A percentile compares a stretch with the other conserved stretches of the same genome.
Evolutionary conservation across 805 yeast genomes (phyloP).

Genomic region (Candida cerambycidarum): DNA sequence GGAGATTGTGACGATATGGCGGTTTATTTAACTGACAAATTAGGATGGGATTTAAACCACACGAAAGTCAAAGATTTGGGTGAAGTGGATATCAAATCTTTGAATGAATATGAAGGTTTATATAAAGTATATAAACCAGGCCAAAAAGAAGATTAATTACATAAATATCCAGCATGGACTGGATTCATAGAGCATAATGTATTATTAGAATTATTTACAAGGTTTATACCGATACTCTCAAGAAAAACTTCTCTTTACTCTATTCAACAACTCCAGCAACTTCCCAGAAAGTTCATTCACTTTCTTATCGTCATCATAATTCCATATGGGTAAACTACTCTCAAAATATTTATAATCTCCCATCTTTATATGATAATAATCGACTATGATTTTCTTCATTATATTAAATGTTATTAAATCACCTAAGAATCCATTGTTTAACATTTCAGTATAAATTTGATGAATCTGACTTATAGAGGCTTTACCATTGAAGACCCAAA

Average conservation of each 20-base stretch:
- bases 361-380: slow-evolving; percentile 33
- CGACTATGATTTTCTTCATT: slow-evolving; percentile 32
- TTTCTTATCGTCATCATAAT: slow-evolving; percentile 35
- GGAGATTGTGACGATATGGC: slow-evolving; percentile 45
- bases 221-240: background rate
- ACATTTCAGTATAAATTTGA: slow-evolving; percentile 36
- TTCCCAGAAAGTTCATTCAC: slow-evolving; percentile 14
- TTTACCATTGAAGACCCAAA: slow-evolving; percentile 42
- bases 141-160: background rate
- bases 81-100: slow-evolving; percentile 5
- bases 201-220: background rate
- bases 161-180: background rate
- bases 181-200: background rate
- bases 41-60: slow-evolving; percentile 41
- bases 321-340: slow-evolving; percentile 34
- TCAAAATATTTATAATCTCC: slow-evolving; percentile 21
- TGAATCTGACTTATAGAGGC: slow-evolving; percentile 35
- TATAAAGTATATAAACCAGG: too few relatives aligned
- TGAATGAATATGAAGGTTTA: slow-evolving; percentile 10
- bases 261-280: slow-evolving; percentile 3
- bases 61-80: slow-evolving; percentile 17
- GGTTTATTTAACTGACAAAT: slow-evolving; percentile 27
- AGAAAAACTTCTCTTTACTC: slow-evolving; percentile 1
- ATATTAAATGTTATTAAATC: slow-evolving; percentile 35
- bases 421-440: slow-evolving; percentile 41